phyloP scores from a whole-genome alignment of 768 basidiomycete species.

The Rhodocollybia butyracea region DNA sequence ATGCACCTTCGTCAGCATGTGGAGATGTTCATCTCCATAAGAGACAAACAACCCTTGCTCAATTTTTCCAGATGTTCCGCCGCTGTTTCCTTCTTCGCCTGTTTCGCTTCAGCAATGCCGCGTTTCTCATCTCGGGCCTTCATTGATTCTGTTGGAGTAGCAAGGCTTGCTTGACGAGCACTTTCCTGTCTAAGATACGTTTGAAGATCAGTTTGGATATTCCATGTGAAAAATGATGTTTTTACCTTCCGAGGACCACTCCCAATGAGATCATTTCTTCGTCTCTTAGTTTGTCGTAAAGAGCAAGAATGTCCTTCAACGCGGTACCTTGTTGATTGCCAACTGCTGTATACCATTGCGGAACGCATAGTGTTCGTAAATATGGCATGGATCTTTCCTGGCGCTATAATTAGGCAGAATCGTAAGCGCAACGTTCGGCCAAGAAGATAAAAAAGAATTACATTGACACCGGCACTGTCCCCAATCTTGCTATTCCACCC shows the following conservation, averaged over 20 bases:
- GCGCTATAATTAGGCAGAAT: conserved; percentile 43
- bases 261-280: conserved; percentile 89
- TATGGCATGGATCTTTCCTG: conserved; percentile 90
- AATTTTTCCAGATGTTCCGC: conserved; percentile 71
- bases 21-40: conserved; percentile 83
- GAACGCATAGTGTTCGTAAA: conserved; percentile 75
- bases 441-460: conserved; percentile 27
- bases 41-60: conserved; percentile 76
- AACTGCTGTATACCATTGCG: conserved; percentile 82
- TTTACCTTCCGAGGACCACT: conserved; percentile 88
- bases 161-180: conserved; percentile 92
- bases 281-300: conserved; percentile 90
- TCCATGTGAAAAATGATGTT: conserved; percentile 6
- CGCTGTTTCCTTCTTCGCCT: conserved; percentile 71
- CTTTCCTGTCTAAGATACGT: conserved; percentile 71
- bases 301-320: conserved; percentile 74
- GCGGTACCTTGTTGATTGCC: conserved; percentile 69
- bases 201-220: no score
- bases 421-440: conserved; percentile 3
- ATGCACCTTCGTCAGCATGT: conserved; percentile 66
- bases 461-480: conserved; percentile 42
- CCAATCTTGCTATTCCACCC: conserved; percentile 67
- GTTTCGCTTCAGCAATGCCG: conserved; percentile 69
- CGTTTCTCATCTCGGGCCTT: conserved; percentile 87
- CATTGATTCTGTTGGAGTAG: conserved; percentile 76